Base-by-base conservation (phyloP, 2,329 filamentous ascomycete genomes). In the Fusarium nurragi region DNA sequence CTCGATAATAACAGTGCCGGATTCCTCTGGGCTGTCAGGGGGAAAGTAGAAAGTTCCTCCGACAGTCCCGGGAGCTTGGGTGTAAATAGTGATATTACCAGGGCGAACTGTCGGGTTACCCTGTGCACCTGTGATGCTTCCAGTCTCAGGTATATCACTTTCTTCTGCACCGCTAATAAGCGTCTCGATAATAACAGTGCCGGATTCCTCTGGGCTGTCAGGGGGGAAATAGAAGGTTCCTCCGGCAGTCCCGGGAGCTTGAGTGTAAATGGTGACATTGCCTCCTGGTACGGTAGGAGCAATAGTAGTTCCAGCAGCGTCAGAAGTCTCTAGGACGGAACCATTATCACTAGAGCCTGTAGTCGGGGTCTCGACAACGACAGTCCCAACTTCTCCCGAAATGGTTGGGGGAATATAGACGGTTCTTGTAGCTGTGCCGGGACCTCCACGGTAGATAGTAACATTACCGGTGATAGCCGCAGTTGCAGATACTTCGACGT, bases 341-440 rank as follows among this genome's bases (percentile, higher is more conserved):
- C 6, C 10, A 21, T 38, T 46, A 1, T 12, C 22, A 13, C 19
- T 22, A 10, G 25, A 16, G 4, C 37, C 53, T 8, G 26, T 7
- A 7, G 55, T 54, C 12, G 59, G 59, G 2, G 58, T 60, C 30
- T 61, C 41, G 3, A 62, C 28, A 3, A 55, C 16, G 4, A 62
- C 8, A 3, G 56, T 62, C 16, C 50, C 59, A 12, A 23, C 12
- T 14, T 55, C 47, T 1, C 34, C 47, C 0, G 47, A 54, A 19
- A 3, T 45, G 1, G 60, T 56, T 4, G 50, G 36, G 4, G 60
- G 30, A 3, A 50, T 30, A 4, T 61, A 63, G 3, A 39, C 10
- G 0, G 59, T 63, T 7, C 39, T 41, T 7, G 47, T 40, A 9
- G 22, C 25, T 30, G 41, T 44, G 2, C 41, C 58, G 2, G 54